These are phyloP conservation scores for Phytopythium boreale DNA, from an alignment of 352 stramenopile species.

Conservation along the genomic window DNA sequence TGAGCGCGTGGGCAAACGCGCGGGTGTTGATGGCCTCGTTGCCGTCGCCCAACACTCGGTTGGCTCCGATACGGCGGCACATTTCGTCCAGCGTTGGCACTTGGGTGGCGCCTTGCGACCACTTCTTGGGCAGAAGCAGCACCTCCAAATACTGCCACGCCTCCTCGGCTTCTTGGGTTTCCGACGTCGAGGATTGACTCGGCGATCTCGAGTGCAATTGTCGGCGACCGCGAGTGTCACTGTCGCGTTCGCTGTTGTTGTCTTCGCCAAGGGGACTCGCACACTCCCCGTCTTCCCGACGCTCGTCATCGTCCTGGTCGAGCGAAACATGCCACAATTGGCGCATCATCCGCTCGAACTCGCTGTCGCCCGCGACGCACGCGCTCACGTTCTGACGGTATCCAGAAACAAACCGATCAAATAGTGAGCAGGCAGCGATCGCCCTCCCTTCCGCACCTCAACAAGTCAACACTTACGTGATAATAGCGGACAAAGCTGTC, in stretches of 20 bases:
- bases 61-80: slow-evolving; percentile 42
- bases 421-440: neutral
- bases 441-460: neutral
- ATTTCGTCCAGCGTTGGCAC: slow-evolving; percentile 41
- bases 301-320: slow-evolving; percentile 20
- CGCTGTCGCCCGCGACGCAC: slow-evolving; percentile 65
- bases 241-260: neutral
- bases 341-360: slow-evolving; percentile 84
- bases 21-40: slow-evolving; percentile 61
- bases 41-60: slow-evolving; percentile 53
- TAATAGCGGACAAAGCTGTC: slow-evolving; percentile 82
- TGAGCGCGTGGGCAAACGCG: slow-evolving; percentile 41
- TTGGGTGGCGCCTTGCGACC: slow-evolving; percentile 9
- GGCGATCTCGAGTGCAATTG: neutral
- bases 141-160: slow-evolving; percentile 21
- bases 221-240: neutral
- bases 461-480: slow-evolving; percentile 29
- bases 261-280: neutral
- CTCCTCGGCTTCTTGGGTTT: neutral
- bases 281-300: slow-evolving; percentile 5
- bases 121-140: slow-evolving; percentile 13
- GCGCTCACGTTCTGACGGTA: slow-evolving; percentile 70
- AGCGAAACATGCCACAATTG: slow-evolving; percentile 56
- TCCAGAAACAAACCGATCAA: slow-evolving; percentile 3
- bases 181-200: neutral